Conservation (phyloP, 2,329 filamentous ascomycete species). For the Exophiala bonariae region DNA sequence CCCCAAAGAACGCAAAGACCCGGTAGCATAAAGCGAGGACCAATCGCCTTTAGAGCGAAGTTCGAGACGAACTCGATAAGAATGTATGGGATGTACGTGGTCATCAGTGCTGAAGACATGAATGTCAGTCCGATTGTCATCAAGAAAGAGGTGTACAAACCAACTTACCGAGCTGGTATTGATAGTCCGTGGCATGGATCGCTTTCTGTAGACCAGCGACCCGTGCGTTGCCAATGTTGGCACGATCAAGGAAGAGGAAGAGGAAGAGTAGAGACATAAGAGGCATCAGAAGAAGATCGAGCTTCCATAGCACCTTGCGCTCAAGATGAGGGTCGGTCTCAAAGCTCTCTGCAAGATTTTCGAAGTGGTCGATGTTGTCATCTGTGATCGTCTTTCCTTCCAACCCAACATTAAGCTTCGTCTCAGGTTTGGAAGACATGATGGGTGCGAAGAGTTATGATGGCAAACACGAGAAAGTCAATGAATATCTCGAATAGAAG, state of each 20-base stretch:
- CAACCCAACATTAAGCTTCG: no score
- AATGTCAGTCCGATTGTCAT: neutral
- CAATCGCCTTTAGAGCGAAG: constrained; percentile 54
- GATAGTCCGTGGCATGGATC: constrained; percentile 25
- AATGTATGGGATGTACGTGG: constrained; percentile 51
- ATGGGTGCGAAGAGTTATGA: no score
- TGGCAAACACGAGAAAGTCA: no score
- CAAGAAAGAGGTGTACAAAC: neutral
- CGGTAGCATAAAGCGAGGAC: constrained; percentile 4
- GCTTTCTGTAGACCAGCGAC: constrained; percentile 30
- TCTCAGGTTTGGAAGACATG: no score
- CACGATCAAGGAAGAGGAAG: constrained; percentile 33
- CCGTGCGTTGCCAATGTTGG: constrained; percentile 36
- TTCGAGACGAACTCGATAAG: constrained; percentile 60
- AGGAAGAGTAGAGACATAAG: constrained; percentile 16
- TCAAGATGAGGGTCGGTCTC: neutral
- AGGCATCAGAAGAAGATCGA: constrained; percentile 6
- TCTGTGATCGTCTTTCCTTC: no score
- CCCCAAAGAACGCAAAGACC: constrained; percentile 42
- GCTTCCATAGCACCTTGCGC: neutral
- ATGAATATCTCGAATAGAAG: no score
- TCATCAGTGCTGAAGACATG: constrained; percentile 50
- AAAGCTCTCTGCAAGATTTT: no score
- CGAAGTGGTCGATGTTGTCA: no score
- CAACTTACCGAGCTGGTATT: constrained; percentile 9